phyloP scores from a whole-genome alignment of 2,329 filamentous ascomycete species.

The Atkinsonella texensis region DNA sequence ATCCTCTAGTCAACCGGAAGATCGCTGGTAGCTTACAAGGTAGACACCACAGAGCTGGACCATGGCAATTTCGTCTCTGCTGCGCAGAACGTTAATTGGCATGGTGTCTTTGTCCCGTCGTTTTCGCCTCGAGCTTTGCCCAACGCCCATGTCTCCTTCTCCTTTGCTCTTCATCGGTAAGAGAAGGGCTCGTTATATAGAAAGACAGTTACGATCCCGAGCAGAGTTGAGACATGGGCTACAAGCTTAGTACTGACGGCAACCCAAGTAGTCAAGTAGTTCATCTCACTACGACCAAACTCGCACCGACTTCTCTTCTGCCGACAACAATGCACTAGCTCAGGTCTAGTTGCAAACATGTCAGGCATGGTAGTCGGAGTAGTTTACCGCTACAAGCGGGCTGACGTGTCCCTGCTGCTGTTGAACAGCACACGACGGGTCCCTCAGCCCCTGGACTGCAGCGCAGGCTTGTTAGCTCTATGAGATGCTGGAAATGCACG shows the following conservation, averaged over 20 bases:
- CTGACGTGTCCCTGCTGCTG: constrained; percentile 5
- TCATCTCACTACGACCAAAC: constrained; percentile 13
- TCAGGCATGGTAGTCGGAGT: not conserved
- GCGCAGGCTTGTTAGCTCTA: constrained; percentile 11
- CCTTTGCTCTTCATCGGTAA: too few species aligned
- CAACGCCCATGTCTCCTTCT: not conserved
- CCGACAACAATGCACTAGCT: not conserved
- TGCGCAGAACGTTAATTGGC: constrained; percentile 14
- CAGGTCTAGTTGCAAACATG: not conserved
- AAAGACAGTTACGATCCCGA: not conserved
- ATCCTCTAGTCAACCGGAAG: constrained; percentile 12
- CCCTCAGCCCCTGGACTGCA: constrained; percentile 11
- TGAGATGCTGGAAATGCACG: constrained; percentile 23
- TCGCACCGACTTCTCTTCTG: not conserved
- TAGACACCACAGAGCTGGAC: constrained; percentile 19
- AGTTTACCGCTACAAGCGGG: constrained; percentile 9
- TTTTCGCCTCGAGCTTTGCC: constrained; percentile 2
- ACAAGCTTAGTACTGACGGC: not conserved
- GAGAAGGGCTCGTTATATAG: not conserved
- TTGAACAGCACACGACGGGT: constrained; percentile 13
- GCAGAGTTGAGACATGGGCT: not conserved
- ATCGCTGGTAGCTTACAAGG: constrained; percentile 15
- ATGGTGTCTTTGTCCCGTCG: constrained; percentile 3
- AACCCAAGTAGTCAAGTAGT: constrained; percentile 12
- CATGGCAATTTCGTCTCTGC: constrained; percentile 15